These are phyloP conservation scores for Plasmodium inui DNA, from an alignment of 169 alveolate genomes.

Conservation along the genomic window DNA sequence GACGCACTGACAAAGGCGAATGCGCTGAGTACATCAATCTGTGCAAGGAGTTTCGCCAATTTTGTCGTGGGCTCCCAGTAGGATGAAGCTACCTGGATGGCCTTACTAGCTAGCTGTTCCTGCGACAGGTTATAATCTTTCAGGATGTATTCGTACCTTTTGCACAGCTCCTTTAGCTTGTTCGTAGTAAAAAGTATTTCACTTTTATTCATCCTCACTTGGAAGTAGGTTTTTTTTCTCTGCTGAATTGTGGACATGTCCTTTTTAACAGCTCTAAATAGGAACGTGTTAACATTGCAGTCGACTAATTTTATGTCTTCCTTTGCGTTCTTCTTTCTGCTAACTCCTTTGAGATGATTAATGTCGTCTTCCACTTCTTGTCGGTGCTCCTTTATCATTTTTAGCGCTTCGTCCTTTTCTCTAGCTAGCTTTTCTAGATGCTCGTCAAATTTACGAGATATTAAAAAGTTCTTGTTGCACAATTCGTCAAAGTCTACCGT, in stretches of 20 bases:
- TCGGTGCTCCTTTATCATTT: slow-evolving; percentile 81
- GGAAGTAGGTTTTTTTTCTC: slow-evolving; percentile 75
- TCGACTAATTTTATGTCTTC: slow-evolving; percentile 88
- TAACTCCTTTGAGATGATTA: slow-evolving; percentile 85
- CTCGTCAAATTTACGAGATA: slow-evolving; percentile 89
- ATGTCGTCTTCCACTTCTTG: slow-evolving; percentile 85
- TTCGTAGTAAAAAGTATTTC: slow-evolving; percentile 90
- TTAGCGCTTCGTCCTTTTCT: slow-evolving; percentile 55
- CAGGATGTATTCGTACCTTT: slow-evolving; percentile 80
- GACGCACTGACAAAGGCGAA: slow-evolving; percentile 93
- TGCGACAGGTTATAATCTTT: slow-evolving; percentile 88
- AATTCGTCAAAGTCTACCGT: slow-evolving; percentile 94
- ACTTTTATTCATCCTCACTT: slow-evolving; percentile 89
- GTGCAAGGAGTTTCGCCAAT: slow-evolving; percentile 89
- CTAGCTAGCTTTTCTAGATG: slow-evolving; percentile 73
- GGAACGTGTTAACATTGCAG: slow-evolving; percentile 84
- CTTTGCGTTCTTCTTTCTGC: slow-evolving; percentile 74
- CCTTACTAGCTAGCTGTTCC: slow-evolving; percentile 88
- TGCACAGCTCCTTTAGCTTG: slow-evolving; percentile 87
- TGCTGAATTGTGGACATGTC: slow-evolving; percentile 82
- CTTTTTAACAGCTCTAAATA: slow-evolving; percentile 90
- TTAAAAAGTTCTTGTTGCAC: slow-evolving; percentile 88
- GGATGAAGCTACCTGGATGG: slow-evolving; percentile 94
- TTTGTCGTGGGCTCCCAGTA: slow-evolving; percentile 95
- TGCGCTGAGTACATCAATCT: slow-evolving; percentile 94